Percentiles rank a stretch among this genome's conserved stretches.
phyloP scores from a whole-genome alignment of 2,329 filamentous ascomycete genomes.

The Furcasterigmium furcatum region DNA sequence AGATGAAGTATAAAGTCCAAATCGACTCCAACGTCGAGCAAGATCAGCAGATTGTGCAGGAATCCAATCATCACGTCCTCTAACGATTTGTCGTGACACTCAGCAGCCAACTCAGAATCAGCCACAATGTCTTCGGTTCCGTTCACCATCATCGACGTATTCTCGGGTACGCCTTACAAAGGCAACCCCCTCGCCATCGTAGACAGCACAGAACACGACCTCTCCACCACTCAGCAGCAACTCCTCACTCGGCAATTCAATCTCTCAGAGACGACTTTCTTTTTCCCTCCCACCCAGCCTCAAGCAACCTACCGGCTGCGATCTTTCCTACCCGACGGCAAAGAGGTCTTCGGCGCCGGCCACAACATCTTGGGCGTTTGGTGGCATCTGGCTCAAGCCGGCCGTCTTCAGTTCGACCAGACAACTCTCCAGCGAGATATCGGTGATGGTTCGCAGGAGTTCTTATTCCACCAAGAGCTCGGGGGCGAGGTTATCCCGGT shows the following conservation, averaged over 20 bases:
- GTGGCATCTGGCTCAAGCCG: conserved; percentile 14
- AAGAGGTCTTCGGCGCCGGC: conserved; percentile 15
- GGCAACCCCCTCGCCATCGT: conserved; percentile 17
- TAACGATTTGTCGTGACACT: too few species aligned
- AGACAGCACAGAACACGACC: conserved; percentile 6
- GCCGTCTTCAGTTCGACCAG: conserved; percentile 8
- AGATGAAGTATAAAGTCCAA: too few species aligned
- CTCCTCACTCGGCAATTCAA: conserved; percentile 18
- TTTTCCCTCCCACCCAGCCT: conserved; percentile 1
- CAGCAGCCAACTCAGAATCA: too few species aligned
- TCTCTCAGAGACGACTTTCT: conserved; percentile 17
- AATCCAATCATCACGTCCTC: too few species aligned
- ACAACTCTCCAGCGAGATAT: not conserved
- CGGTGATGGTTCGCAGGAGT: conserved; percentile 4
- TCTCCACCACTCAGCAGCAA: conserved; percentile 14
- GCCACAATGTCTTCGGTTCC: not conserved
- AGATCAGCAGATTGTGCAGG: too few species aligned
- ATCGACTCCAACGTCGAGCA: too few species aligned
- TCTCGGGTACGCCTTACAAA: conserved; percentile 12
- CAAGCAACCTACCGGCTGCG: conserved; percentile 10
- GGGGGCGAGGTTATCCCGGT: conserved; percentile 8
- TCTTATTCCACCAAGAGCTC: conserved; percentile 9
- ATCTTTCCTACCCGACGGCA: conserved; percentile 15
- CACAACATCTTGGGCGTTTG: conserved; percentile 19
- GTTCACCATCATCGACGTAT: conserved; percentile 13